Evolutionary conservation across 441 rosid species (phyloP).

Genomic region (Isatis lusitanica): DNA sequence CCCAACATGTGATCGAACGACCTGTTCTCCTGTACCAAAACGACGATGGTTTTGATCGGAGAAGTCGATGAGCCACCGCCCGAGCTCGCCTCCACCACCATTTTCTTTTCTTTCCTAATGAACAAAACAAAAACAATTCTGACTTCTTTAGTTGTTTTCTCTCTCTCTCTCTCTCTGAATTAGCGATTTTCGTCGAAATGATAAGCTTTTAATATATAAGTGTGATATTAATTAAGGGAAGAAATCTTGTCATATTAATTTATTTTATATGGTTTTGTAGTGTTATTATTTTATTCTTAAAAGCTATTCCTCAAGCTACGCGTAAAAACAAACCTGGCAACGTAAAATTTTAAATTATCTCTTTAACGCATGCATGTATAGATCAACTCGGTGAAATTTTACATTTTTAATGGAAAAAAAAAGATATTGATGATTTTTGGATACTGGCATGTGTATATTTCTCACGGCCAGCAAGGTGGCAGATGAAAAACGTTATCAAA

Average conservation of each 20-base stretch:
- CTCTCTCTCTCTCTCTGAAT: neutral
- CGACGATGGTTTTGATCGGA: slow-evolving; percentile 82
- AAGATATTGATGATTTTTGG: neutral
- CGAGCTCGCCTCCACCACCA: slow-evolving; percentile 41
- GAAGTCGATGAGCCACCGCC: slow-evolving; percentile 31
- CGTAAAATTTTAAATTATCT: neutral
- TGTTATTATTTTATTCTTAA: neutral
- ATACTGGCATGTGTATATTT: neutral
- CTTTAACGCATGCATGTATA: neutral
- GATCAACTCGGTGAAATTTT: neutral
- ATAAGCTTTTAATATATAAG: neutral
- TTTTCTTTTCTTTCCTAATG: neutral
- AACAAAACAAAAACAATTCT: neutral
- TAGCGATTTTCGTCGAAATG: neutral
- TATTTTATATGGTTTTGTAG: neutral
- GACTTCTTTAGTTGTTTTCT: slow-evolving; percentile 2
- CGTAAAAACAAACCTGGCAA: neutral
- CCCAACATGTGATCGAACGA: slow-evolving; percentile 89
- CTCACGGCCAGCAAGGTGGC: neutral
- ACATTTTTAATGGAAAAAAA: neutral
- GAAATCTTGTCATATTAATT: neutral
- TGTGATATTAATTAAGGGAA: neutral
- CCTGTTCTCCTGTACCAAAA: slow-evolving; percentile 85
- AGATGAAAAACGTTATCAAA: neutral
- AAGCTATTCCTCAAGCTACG: neutral